Percentiles rank a stretch among this genome's conserved stretches.
Conservation (phyloP, 208 protist species). For the Herpetomonas samuelpessoai region DNA sequence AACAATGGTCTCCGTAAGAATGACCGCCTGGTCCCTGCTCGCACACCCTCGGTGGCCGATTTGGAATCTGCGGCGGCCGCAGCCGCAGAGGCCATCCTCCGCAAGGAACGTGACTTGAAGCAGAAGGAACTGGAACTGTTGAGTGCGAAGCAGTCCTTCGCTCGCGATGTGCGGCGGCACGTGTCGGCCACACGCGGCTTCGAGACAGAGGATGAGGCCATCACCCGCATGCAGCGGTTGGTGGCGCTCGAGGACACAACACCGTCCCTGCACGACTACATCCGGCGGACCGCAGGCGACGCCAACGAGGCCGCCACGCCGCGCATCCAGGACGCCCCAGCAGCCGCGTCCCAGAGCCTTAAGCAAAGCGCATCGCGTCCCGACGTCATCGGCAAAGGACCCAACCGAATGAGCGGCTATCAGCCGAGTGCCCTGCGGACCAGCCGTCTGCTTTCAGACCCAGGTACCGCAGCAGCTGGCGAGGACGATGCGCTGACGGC, state of each 20-base stretch:
- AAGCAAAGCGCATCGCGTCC: no score
- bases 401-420: not conserved
- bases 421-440: not conserved
- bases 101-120: constrained; percentile 45
- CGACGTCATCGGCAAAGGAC: not conserved
- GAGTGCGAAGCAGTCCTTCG: constrained; percentile 52
- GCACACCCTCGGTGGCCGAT: constrained; percentile 11
- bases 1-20: not conserved
- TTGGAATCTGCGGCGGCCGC: constrained; percentile 38
- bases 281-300: constrained; percentile 18
- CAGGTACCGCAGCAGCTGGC: not conserved
- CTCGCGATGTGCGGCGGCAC: constrained; percentile 39
- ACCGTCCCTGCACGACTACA: constrained; percentile 32
- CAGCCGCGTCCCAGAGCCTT: constrained; percentile 17
- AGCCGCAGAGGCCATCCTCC: constrained; percentile 42
- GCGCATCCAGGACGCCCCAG: constrained; percentile 4
- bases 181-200: constrained; percentile 22
- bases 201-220: constrained; percentile 35
- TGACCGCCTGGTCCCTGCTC: not conserved
- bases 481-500: not conserved
- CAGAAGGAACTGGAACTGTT: constrained; percentile 44
- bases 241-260: constrained; percentile 25
- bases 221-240: constrained; percentile 38
- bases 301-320: constrained; percentile 3
- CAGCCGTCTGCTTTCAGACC: not conserved